Percentiles rank a stretch among this genome's conserved stretches.
Conservation (phyloP, 2,329 filamentous ascomycete species). For the Alternaria sp. region DNA sequence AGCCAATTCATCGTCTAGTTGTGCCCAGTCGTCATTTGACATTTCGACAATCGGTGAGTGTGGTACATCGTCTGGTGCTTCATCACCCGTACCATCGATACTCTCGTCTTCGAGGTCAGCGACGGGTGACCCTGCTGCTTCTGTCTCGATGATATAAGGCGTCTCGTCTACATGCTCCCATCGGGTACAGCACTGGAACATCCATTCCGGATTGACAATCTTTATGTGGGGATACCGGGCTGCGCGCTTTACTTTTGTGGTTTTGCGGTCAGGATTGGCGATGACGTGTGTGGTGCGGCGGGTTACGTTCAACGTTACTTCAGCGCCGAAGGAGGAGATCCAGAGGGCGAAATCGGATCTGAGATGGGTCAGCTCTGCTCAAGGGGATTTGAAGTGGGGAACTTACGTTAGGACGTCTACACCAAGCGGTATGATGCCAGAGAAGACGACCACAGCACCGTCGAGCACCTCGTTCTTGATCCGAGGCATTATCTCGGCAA, state of each 20-base stretch:
- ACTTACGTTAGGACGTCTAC: slow-evolving; percentile 72
- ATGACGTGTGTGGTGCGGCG: slow-evolving; percentile 73
- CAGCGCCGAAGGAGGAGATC: slow-evolving; percentile 84
- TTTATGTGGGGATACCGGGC: slow-evolving; percentile 81
- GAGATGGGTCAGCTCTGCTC: slow-evolving; percentile 25
- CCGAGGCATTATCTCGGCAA: slow-evolving; percentile 81
- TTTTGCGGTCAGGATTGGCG: slow-evolving; percentile 74
- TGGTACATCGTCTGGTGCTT: slow-evolving; percentile 43
- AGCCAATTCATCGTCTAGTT: slow-evolving; percentile 73
- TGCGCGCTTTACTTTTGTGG: slow-evolving; percentile 89
- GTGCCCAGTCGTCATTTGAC: slow-evolving; percentile 53
- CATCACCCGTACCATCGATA: slow-evolving; percentile 50
- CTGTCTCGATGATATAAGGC: slow-evolving; percentile 79
- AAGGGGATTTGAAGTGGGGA: not conserved
- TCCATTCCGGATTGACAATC: slow-evolving; percentile 92
- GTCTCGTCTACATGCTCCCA: slow-evolving; percentile 84
- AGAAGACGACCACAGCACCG: slow-evolving; percentile 82
- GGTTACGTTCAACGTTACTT: slow-evolving; percentile 66
- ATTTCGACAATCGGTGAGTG: slow-evolving; percentile 36
- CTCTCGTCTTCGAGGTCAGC: slow-evolving; percentile 56
- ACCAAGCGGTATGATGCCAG: slow-evolving; percentile 85
- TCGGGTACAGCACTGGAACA: slow-evolving; percentile 81
- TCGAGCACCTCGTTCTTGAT: slow-evolving; percentile 81
- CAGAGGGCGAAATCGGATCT: slow-evolving; percentile 86
- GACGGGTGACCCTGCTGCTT: slow-evolving; percentile 62